Base-by-base conservation (phyloP, 164 flowering plant species). In the Magnolia sinica region DNA sequence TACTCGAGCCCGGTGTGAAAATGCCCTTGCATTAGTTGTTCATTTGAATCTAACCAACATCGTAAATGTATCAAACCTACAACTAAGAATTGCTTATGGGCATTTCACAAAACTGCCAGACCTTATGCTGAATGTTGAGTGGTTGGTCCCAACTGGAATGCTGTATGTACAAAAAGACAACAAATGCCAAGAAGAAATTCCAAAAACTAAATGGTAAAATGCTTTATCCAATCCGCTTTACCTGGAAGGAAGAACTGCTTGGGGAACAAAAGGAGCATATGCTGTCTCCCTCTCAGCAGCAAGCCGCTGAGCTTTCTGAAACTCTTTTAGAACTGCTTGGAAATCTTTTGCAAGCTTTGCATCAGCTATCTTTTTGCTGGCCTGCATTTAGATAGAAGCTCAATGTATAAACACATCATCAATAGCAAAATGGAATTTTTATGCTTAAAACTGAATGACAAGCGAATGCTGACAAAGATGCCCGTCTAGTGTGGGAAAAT, bases 321-420 rank as follows among this genome's bases (percentile, higher is more conserved):
- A 92, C 61, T 92, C 93, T 83, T 87, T 89, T 50, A 92, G 83
- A 78, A 88, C 89, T 8, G 89, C 81, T 71, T 89, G 89, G 64
- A 91, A 92, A 86, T 92, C 97, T 78, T 87, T 92, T 67, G 97
- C 92, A 79, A 89, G 95, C 76, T 92, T 92, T 63, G 94, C 94
- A 86, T 92, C 97, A 1, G 89, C 83, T 61, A 92, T 86, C 85
- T 89, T 92, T 84, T 89, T 92, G 82, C 82, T 85, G 13, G 90
- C 86, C 97, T 91, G 90, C 77, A 83, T 31, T 27, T 31, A 68
- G 52, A 76, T 68, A 22, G 22, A 70, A 3, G 27, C 68, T n/a
- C 67, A 64, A 19, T 8, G 45, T 37, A 68, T 68, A 16, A 16
- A 55, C 18, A 10, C 61, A 55, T 4, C 61, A 7, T 10, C 61